Conservation (phyloP, 306 rosid genomes). For the Fragaria nilgerrensis region DNA sequence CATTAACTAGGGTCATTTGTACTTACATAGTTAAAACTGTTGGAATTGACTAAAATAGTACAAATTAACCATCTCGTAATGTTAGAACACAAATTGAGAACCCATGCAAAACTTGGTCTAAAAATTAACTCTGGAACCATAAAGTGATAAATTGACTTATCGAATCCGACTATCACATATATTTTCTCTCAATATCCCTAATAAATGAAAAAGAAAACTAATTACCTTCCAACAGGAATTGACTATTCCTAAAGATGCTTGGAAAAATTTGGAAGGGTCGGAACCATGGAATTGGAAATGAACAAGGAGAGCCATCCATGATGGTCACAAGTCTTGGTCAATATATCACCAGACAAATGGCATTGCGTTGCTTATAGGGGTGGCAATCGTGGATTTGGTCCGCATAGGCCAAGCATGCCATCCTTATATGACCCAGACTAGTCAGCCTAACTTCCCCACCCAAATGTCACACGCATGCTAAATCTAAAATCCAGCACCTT, state of each 20-base stretch:
- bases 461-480: slow-evolving; percentile 36
- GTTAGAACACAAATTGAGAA: too few relatives aligned
- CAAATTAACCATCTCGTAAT: too few relatives aligned
- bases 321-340: slow-evolving; percentile 3
- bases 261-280: neutral
- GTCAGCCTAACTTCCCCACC: slow-evolving; percentile 50
- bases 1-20: too few relatives aligned
- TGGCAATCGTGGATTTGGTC: neutral
- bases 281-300: neutral
- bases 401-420: slow-evolving; percentile 24
- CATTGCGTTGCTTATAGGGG: neutral
- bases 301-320: neutral
- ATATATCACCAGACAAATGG: neutral
- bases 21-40: too few relatives aligned
- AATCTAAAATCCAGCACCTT: neutral
- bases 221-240: neutral
- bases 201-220: too few relatives aligned
- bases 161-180: too few relatives aligned
- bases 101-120: too few relatives aligned
- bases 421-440: slow-evolving; percentile 26
- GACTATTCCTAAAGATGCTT: neutral
- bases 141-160: too few relatives aligned
- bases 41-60: too few relatives aligned
- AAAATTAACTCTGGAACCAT: too few relatives aligned
- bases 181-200: too few relatives aligned